These are phyloP conservation scores for Fusarium solani-melongenae DNA, from an alignment of 2,329 filamentous ascomycete genomes.

Conservation along the genomic window DNA sequence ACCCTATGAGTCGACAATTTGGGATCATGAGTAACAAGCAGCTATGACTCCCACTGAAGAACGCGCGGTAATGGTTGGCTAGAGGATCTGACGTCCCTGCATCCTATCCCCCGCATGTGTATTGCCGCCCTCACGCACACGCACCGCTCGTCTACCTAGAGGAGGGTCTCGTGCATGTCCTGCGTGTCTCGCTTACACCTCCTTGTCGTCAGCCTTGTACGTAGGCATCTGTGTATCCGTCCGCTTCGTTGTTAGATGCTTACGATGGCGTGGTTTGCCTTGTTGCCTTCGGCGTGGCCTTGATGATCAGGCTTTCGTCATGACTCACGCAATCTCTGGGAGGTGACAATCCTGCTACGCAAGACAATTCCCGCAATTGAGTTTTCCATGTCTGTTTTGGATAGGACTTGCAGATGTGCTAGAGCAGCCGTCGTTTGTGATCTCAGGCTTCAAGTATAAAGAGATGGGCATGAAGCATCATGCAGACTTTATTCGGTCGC, in stretches of 20 bases:
- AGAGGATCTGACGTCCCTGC: not conserved
- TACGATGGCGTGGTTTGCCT: conserved; percentile 1
- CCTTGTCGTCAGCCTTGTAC: conserved; percentile 33
- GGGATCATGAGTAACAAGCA: not conserved
- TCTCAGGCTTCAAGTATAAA: conserved; percentile 36
- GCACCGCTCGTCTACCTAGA: not conserved
- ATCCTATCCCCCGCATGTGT: not conserved
- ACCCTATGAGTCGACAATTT: not conserved
- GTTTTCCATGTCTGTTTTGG: not conserved
- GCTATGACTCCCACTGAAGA: not conserved
- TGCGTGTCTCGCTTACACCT: conserved; percentile 14
- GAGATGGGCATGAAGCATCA: not conserved
- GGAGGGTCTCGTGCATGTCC: conserved; percentile 1
- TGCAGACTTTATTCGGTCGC: conserved; percentile 16
- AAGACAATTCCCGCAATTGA: not conserved
- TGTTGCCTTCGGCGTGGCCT: not conserved
- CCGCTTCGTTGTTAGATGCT: not conserved
- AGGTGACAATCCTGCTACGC: conserved; percentile 16
- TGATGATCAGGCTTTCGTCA: conserved; percentile 28
- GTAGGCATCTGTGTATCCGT: conserved; percentile 1
- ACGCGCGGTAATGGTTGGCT: not conserved
- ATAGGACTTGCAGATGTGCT: not conserved
- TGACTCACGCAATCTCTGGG: conserved; percentile 40
- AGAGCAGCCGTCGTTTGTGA: not conserved
- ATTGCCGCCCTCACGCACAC: not conserved